Evolutionary conservation across 495 filamentous ascomycete genomes (phyloP).

Genomic region (Tuber melanosporum): DNA sequence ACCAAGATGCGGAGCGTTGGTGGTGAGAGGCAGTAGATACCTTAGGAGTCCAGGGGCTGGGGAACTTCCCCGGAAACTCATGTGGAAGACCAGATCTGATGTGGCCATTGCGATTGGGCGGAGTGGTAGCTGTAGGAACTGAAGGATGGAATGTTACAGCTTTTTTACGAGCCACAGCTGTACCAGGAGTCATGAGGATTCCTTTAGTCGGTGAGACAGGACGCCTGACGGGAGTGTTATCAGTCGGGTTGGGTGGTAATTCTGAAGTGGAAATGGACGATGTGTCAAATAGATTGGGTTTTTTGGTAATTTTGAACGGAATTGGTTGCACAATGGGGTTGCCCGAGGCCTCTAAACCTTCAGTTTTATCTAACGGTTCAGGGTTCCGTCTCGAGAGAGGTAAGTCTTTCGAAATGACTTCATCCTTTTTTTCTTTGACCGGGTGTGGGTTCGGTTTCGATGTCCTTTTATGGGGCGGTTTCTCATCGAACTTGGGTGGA

Average conservation of each 20-base stretch:
- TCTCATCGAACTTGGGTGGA: slow-evolving; percentile 40
- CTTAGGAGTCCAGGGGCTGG: slow-evolving; percentile 57
- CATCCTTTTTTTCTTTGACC: slow-evolving; percentile 32
- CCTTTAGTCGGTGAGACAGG: slow-evolving; percentile 62
- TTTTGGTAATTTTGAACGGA: slow-evolving; percentile 33
- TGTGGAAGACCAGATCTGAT: slow-evolving; percentile 50
- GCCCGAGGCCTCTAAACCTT: slow-evolving; percentile 6
- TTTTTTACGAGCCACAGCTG: slow-evolving; percentile 69
- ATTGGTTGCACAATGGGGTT: slow-evolving; percentile 20
- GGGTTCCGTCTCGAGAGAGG: slow-evolving; percentile 17
- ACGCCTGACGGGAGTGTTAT: slow-evolving; percentile 38
- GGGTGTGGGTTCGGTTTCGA: slow-evolving; percentile 16
- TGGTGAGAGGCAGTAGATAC: slow-evolving; percentile 46
- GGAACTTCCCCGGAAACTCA: slow-evolving; percentile 56
- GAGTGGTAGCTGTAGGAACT: slow-evolving; percentile 40
- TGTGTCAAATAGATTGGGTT: slow-evolving; percentile 37
- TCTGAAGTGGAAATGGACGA: slow-evolving; percentile 40
- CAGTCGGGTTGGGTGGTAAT: slow-evolving; percentile 38
- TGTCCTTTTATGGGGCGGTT: slow-evolving; percentile 13
- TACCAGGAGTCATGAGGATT: slow-evolving; percentile 87
- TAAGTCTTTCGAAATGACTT: neutral
- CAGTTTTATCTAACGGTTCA: neutral
- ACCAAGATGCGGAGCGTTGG: slow-evolving; percentile 50
- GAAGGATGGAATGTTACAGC: slow-evolving; percentile 68
- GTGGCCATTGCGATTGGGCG: slow-evolving; percentile 31